phyloP scores from a whole-genome alignment of 352 stramenopile genomes.

The Phytophthora pseudosyringae region DNA sequence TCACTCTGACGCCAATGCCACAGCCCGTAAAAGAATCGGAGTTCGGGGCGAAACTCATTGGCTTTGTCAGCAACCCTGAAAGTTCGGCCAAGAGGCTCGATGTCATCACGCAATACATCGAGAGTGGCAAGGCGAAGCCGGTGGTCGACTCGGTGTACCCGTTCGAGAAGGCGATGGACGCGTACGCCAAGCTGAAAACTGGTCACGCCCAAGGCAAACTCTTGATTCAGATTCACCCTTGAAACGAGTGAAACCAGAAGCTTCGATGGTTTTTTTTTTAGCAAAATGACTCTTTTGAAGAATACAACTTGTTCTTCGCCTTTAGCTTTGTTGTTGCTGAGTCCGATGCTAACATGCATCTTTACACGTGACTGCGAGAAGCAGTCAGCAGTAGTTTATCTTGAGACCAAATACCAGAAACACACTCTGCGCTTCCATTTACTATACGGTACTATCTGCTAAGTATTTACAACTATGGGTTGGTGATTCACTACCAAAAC shows the following conservation, averaged over 20 bases:
- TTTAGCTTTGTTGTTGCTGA: no score
- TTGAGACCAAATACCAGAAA: no score
- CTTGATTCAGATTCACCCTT: constrained; percentile 1
- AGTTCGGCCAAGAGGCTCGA: background rate
- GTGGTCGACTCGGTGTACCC: constrained; percentile 50
- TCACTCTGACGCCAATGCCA: constrained; percentile 25
- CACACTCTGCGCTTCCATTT: no score
- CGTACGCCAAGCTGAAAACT: constrained; percentile 48
- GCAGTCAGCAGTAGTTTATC: no score
- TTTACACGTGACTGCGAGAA: no score
- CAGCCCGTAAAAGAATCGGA: background rate
- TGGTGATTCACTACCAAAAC: no score
- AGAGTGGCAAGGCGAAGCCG: constrained; percentile 41
- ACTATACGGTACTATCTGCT: no score
- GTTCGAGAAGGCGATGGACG: constrained; percentile 59
- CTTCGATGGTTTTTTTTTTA: background rate
- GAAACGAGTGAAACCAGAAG: no score
- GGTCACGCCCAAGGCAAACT: constrained; percentile 58
- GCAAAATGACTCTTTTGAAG: no score
- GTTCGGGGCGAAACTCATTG: background rate
- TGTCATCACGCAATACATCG: constrained; percentile 30
- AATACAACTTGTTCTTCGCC: no score
- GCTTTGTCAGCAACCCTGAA: background rate
- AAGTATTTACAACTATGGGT: no score
- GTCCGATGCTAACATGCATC: no score